phyloP scores from a whole-genome alignment of 1,284 basidiomycete genomes.

The Tilletia caries region DNA sequence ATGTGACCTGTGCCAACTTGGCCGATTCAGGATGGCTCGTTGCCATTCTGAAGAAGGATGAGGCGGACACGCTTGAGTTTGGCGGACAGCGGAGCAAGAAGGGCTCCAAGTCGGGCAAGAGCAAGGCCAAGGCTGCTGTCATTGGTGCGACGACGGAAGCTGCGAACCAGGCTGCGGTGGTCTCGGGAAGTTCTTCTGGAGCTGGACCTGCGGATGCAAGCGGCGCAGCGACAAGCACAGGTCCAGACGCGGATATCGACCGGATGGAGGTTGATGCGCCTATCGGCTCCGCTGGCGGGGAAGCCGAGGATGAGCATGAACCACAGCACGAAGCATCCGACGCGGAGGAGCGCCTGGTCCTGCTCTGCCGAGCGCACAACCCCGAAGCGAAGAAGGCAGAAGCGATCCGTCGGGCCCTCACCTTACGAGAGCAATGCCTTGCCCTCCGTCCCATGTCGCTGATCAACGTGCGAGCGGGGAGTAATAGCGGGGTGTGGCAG shows the following conservation, averaged over 20 bases:
- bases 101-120: conserved; percentile 15
- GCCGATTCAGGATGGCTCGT: conserved; percentile 47
- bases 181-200: too few relatives aligned
- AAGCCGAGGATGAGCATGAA: too few relatives aligned
- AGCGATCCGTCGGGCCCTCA: conserved; percentile 30
- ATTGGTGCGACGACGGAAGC: conserved; percentile 13
- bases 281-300: too few relatives aligned
- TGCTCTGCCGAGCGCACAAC: conserved; percentile 50
- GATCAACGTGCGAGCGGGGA: conserved; percentile 32
- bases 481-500: conserved; percentile 30
- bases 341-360: conserved; percentile 39
- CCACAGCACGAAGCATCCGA: too few relatives aligned
- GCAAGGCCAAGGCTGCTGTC: neutral
- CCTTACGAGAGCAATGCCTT: conserved; percentile 27
- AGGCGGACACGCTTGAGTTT: conserved; percentile 44
- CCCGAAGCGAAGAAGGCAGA: conserved; percentile 36
- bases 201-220: neutral
- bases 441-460: conserved; percentile 24
- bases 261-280: too few relatives aligned
- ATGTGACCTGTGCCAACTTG: conserved; percentile 75
- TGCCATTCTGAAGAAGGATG: conserved; percentile 32
- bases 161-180: neutral
- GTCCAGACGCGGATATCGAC: too few relatives aligned
- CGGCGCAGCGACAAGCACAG: too few relatives aligned
- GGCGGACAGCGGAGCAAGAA: conserved; percentile 11